Percentiles rank a stretch among this genome's conserved stretches.
Evolutionary conservation across 2,329 filamentous ascomycete genomes (phyloP).

Genomic region (Emergomyces pasteurianus): DNA sequence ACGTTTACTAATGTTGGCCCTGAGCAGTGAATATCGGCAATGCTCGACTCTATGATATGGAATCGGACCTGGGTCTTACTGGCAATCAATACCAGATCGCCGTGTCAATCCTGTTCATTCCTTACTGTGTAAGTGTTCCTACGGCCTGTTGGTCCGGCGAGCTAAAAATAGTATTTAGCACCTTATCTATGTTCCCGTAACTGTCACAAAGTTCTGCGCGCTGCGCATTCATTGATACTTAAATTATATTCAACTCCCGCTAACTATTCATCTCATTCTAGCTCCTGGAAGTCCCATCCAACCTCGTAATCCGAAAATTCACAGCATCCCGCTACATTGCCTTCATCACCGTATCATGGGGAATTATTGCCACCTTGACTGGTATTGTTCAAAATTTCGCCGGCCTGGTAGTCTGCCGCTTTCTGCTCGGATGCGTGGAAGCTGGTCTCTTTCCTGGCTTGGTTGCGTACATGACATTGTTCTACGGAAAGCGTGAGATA

Average conservation of each 20-base stretch:
- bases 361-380: slow-evolving; percentile 37
- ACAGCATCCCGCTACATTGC: slow-evolving; percentile 48
- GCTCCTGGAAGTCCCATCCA: slow-evolving; percentile 52
- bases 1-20: neutral
- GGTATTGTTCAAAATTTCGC: slow-evolving; percentile 56
- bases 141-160: neutral
- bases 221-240: neutral
- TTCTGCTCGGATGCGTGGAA: slow-evolving; percentile 58
- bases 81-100: slow-evolving; percentile 59
- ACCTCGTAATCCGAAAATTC: slow-evolving; percentile 52
- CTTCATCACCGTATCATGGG: slow-evolving; percentile 50
- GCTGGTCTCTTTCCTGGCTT: slow-evolving; percentile 57
- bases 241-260: no score
- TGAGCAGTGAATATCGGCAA: slow-evolving; percentile 59
- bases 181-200: slow-evolving; percentile 2
- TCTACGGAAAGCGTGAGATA: slow-evolving; percentile 63
- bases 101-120: slow-evolving; percentile 56
- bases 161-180: neutral
- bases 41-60: slow-evolving; percentile 52
- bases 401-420: slow-evolving; percentile 53
- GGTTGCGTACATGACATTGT: slow-evolving; percentile 61
- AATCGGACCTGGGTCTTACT: slow-evolving; percentile 48
- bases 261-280: slow-evolving; percentile 12
- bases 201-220: slow-evolving; percentile 2
- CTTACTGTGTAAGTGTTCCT: slow-evolving; percentile 39